Percentiles rank a stretch among this genome's conserved stretches.
phyloP scores from a whole-genome alignment of 1,284 basidiomycete species.

The Cryptococcus wingfieldii region DNA sequence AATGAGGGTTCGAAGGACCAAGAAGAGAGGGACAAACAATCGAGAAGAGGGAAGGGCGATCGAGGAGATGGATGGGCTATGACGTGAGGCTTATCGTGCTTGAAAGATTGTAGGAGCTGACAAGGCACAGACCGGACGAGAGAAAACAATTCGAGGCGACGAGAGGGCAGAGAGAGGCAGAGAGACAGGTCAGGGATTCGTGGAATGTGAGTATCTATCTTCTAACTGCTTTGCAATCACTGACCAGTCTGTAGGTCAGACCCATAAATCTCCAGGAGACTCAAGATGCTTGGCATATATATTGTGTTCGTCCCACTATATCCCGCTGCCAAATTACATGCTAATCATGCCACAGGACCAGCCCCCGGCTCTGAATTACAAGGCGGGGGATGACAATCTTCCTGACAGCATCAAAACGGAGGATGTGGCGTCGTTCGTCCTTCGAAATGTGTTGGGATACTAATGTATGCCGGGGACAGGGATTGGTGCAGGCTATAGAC shows the following conservation, averaged over 20 bases:
- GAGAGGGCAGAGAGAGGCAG: neutral
- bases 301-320: neutral
- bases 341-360: neutral
- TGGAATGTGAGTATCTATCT: neutral
- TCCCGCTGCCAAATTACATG: neutral
- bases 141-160: slow-evolving; percentile 1
- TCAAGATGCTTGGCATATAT: slow-evolving; percentile 1
- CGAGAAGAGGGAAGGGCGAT: neutral
- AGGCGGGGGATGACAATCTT: no score
- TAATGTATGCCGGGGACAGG: neutral
- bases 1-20: neutral
- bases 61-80: slow-evolving; percentile 1
- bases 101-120: neutral
- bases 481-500: neutral
- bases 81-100: neutral
- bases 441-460: neutral
- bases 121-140: neutral
- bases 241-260: neutral
- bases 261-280: slow-evolving; percentile 4
- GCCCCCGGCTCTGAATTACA: no score
- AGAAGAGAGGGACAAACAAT: neutral
- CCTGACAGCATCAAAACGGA: neutral
- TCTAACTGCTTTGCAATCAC: neutral
- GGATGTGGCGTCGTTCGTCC: neutral
- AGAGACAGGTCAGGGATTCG: slow-evolving; percentile 1